Percentiles rank a stretch among this genome's conserved stretches.
Evolutionary conservation across 1,284 basidiomycete genomes (phyloP).

Genomic region (Schizopora paradoxa): DNA sequence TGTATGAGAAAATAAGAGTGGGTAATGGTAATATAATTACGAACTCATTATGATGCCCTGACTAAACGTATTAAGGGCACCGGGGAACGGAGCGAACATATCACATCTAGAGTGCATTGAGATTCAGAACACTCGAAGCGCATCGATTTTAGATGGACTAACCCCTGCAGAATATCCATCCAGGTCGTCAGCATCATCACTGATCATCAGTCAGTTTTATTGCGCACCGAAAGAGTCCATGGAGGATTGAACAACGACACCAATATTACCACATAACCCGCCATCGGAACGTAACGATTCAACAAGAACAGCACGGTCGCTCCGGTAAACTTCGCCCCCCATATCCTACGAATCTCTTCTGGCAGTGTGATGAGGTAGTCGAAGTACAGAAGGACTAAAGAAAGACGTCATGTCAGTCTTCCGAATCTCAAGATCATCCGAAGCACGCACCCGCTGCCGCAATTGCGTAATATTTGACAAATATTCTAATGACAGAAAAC

Average conservation of each 20-base stretch:
- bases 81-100: not conserved
- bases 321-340: not conserved
- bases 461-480: too few species aligned
- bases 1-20: not conserved
- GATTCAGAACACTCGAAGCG: not conserved
- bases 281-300: slow-evolving; percentile 1
- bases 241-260: not conserved
- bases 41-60: not conserved
- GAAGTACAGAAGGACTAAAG: not conserved
- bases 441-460: too few species aligned
- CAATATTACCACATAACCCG: not conserved
- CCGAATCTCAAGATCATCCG: too few species aligned
- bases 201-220: not conserved
- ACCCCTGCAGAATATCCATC: not conserved
- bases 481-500: too few species aligned
- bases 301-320: not conserved
- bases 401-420: too few species aligned
- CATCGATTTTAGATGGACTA: not conserved
- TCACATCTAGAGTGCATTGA: not conserved
- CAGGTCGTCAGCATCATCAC: not conserved
- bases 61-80: not conserved
- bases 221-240: not conserved
- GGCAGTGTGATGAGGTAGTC: not conserved
- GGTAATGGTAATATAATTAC: not conserved
- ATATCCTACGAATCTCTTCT: not conserved